Evolutionary conservation across 805 yeast species (phyloP), one percentile per base, ranked within the genome.

Genomic region (Wickerhamomyces bovis): DNA sequence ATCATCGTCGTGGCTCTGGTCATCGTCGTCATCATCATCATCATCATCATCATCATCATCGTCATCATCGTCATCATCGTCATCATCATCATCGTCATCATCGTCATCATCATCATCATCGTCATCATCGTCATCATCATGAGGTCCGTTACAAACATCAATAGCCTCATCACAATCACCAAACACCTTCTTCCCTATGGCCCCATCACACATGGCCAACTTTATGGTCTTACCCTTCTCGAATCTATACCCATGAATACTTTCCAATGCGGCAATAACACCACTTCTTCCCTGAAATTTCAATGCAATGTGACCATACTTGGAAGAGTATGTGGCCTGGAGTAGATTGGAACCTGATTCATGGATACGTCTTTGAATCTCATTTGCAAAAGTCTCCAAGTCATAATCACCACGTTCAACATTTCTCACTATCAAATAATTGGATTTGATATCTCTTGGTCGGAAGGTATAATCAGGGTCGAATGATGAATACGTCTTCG

Each of bases 191-290:
- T 45, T 21, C 3, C 46, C 54, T 35, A 48, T 41, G 4, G 9
- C 13, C 4, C 39, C 39, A 23, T 53, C 53, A 49, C 54, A 47
- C 11, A 47, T 20, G 3, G 50, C 41, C 2, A 45, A 19, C 2
- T 38, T 25, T 2, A 48, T 10, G 4, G 33, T 6, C 1, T 13
- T 6, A 3, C 19, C 22, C 6, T 36, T 38, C 1, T 43, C 35
- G 31, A 49, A 53, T 9, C 16, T 22, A 12, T 19, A 35, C 5
- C 47, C 43, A 46, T 54, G 58, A 2, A 54, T 13, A 4, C 15
- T 5, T 10, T 41, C 22, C 2, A 51, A 21, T 6, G 44, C 36
- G 1, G n/a, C 5, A 4, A 44, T 3, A 1, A 51, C 51, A 26
- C 45, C 46, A 2, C 18, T 13, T 10, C 40, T 42, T 12, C 40